Evolutionary conservation across 306 rosid genomes (phyloP), one percentile per base, ranked within the genome.

Genomic region (Phaseolus lunatus): DNA sequence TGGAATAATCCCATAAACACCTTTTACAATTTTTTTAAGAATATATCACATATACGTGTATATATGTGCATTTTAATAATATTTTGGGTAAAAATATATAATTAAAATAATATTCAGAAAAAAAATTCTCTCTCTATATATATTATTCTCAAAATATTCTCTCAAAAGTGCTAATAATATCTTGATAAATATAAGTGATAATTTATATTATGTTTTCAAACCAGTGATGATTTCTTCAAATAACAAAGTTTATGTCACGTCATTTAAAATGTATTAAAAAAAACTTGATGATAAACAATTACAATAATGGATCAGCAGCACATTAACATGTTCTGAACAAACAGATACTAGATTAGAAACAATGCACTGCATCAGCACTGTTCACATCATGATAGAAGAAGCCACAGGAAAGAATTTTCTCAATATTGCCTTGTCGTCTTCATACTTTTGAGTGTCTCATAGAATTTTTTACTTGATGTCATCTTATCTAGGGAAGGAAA

Each of bases 401-500:
- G 27, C 47, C n/a, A 63, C 48, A 8, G 9, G 72, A 59, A 29
- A 41, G 53, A 29, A 14, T 48, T 48, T 57, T 37, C 53, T 65
- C 33, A 10, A 20, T 27, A 26, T 57, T 10, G 31, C 35, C 68
- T 73, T 69, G 76, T 67, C 56, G 8, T 33, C 48, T 22, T 9
- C 35, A 29, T 24, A 57, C 19, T 75, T 75, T 48, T 75, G 66
- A 57, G 59, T 75, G 80, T 54, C 37, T 66, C 70, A 49, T 8
- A 58, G 15, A 69, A 69, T 48, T 37, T 22, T 65, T 53, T 58
- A 19, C 45, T 59, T 73, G 77, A 37, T 22, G 75, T 69, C 70
- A 48, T 75, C 81, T 79, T 79, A 78, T 79, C 84, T 52, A 20
- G 0, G 70, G 58, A 59, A 29, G 31, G 20, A 20, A 62, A 44